These are phyloP conservation scores for Pichia sp. DNA, from an alignment of 1,139 yeast species.

Conservation along the genomic window DNA sequence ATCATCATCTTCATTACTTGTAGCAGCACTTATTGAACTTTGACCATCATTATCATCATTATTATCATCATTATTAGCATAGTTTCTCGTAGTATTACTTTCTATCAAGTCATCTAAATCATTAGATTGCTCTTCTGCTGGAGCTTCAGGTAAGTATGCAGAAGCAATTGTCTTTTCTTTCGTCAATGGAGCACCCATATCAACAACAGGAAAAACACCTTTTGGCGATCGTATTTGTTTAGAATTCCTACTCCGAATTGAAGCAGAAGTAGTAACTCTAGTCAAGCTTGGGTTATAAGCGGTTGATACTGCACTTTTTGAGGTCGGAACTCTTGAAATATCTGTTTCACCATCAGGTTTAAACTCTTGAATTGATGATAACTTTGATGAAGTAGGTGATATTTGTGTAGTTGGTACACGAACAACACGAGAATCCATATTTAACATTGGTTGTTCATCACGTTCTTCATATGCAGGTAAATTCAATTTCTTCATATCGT, in stretches of 20 bases:
- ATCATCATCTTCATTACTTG: constrained; percentile 7
- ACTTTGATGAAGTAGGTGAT: constrained; percentile 2
- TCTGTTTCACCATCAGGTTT: constrained; percentile 14
- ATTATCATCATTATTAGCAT: constrained; percentile 4
- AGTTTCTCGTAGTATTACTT: neutral
- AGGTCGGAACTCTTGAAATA: constrained; percentile 4
- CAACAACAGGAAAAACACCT: constrained; percentile 72
- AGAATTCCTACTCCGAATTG: constrained; percentile 4
- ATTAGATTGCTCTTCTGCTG: constrained; percentile 8
- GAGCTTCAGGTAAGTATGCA: constrained; percentile 19
- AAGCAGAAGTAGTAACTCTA: constrained; percentile 6
- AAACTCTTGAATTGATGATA: constrained; percentile 9
- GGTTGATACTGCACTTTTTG: constrained; percentile 5
- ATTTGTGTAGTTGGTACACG: constrained; percentile 30
- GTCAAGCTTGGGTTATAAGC: constrained; percentile 4
- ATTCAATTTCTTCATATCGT: constrained; percentile 52
- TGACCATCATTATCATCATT: neutral
- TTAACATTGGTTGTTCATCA: constrained; percentile 75
- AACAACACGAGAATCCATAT: constrained; percentile 71
- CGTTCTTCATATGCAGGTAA: constrained; percentile 63
- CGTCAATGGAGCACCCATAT: constrained; percentile 60
- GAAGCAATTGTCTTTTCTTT: constrained; percentile 55
- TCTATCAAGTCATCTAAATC: constrained; percentile 16
- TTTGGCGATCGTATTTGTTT: constrained; percentile 48
- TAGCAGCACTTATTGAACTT: constrained; percentile 4